Conservation (phyloP, 345 rosid genomes). For the Citrus reticulata region DNA sequence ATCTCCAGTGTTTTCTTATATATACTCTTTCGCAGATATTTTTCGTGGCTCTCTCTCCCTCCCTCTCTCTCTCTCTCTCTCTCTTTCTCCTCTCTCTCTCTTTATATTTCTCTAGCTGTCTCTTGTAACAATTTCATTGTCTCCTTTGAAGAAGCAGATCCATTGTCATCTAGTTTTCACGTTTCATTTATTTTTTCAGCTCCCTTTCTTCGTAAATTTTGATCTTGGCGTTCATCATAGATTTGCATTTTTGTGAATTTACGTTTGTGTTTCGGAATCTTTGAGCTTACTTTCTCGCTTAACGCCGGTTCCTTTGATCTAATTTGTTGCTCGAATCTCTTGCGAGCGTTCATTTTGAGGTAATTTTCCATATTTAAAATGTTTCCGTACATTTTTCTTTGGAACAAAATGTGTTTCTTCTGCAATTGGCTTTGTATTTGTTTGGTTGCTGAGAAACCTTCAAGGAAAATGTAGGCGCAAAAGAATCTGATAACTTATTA, state of each 20-base stretch:
- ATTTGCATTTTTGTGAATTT: constrained; percentile 3
- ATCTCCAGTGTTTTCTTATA: constrained; percentile 4
- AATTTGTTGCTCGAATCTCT: constrained; percentile 8
- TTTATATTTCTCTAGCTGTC: neutral
- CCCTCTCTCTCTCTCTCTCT: neutral
- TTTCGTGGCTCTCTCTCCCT: neutral
- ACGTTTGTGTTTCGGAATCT: neutral
- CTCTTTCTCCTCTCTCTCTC: neutral
- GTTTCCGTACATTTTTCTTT: neutral
- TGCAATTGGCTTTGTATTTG: constrained; percentile 8
- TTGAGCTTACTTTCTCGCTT: constrained; percentile 8
- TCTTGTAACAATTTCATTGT: neutral
- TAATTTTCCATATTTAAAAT: neutral
- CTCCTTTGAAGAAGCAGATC: constrained; percentile 13
- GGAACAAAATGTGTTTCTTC: neutral
- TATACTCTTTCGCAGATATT: constrained; percentile 25
- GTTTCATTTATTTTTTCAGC: neutral
- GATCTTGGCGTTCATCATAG: neutral
- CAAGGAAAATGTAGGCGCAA: neutral
- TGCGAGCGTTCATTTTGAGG: neutral
- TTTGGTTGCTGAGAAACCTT: constrained; percentile 21
- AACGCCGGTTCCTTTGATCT: constrained; percentile 11
- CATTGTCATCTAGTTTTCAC: neutral
- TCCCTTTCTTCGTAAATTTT: neutral
- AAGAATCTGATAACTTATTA: constrained; percentile 1